These are phyloP conservation scores for Spizellomyces punctatus DNA, from an alignment of 192 early-diverging fungal genomes.

Conservation along the genomic window DNA sequence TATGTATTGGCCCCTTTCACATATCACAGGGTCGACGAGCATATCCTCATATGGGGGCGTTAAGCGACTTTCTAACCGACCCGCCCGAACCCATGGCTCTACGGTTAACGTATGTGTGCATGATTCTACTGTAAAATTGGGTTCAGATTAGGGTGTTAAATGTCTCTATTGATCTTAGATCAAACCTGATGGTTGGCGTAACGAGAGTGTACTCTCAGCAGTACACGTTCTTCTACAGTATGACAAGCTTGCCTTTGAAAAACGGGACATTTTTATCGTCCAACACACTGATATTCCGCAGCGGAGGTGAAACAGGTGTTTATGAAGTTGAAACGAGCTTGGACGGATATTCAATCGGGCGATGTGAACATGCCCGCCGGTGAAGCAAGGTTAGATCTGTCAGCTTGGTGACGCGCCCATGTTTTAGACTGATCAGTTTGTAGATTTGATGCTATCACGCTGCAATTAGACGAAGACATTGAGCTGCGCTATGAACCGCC, in stretches of 20 bases:
- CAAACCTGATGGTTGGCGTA: constrained; percentile 63
- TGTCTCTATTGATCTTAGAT: constrained; percentile 19
- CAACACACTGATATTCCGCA: not conserved
- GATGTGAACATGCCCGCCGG: constrained; percentile 26
- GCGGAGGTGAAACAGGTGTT: constrained; percentile 37
- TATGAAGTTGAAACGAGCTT: constrained; percentile 20
- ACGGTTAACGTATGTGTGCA: constrained; percentile 40
- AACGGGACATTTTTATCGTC: not conserved
- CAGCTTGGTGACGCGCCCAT: not conserved
- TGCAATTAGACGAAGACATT: constrained; percentile 9
- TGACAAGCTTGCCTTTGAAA: not conserved
- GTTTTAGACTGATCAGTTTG: not conserved
- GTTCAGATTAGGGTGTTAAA: not conserved
- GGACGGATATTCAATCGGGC: constrained; percentile 9
- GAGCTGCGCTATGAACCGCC: constrained; percentile 13
- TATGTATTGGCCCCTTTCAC: not conserved
- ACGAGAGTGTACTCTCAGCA: constrained; percentile 57
- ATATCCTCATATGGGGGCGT: not conserved
- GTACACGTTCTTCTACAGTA: constrained; percentile 57
- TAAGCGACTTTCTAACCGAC: constrained; percentile 35
- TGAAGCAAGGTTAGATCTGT: constrained; percentile 17
- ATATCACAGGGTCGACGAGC: not conserved
- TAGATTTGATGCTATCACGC: constrained; percentile 28
- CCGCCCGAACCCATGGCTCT: constrained; percentile 61
- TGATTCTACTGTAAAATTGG: not conserved